These are phyloP conservation scores for Ophiostoma piceae DNA, from an alignment of 2,329 filamentous ascomycete species.

Conservation along the genomic window DNA sequence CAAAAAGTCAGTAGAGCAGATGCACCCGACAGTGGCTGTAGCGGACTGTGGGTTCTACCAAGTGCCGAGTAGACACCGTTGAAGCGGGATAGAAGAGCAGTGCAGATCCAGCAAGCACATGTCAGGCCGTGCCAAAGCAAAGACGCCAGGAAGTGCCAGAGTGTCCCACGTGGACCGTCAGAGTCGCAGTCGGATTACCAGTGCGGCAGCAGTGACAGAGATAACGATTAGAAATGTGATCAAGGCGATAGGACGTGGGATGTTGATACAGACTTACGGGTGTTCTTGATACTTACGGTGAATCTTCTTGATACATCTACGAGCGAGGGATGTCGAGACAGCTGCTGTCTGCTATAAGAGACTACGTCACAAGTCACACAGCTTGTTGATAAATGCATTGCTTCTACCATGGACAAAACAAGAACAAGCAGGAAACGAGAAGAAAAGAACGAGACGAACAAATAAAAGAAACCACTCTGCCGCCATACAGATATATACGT, in stretches of 20 bases:
- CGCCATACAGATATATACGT: constrained; percentile 17
- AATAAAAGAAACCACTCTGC: not conserved
- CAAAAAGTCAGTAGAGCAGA: not conserved
- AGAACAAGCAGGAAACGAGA: not conserved
- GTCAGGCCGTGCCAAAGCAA: not conserved
- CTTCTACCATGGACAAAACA: not conserved
- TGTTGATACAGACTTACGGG: not conserved
- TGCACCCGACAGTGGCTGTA: not conserved
- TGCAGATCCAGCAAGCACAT: constrained; percentile 1
- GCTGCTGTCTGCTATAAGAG: not conserved
- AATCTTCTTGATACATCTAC: too few species aligned
- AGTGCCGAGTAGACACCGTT: not conserved
- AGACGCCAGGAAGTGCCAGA: not conserved
- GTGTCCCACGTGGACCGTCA: constrained; percentile 5
- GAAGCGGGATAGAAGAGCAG: not conserved
- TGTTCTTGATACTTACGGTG: too few species aligned
- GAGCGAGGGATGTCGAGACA: too few species aligned
- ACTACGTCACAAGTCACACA: not conserved
- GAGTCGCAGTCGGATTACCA: not conserved
- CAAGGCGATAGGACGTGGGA: not conserved
- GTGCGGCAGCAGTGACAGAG: not conserved
- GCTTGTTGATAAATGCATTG: not conserved
- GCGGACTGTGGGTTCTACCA: not conserved
- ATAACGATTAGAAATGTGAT: not conserved
- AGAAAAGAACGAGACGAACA: not conserved